These are phyloP conservation scores for Moringa oleifera DNA, from an alignment of 345 rosid genomes.

Conservation along the genomic window DNA sequence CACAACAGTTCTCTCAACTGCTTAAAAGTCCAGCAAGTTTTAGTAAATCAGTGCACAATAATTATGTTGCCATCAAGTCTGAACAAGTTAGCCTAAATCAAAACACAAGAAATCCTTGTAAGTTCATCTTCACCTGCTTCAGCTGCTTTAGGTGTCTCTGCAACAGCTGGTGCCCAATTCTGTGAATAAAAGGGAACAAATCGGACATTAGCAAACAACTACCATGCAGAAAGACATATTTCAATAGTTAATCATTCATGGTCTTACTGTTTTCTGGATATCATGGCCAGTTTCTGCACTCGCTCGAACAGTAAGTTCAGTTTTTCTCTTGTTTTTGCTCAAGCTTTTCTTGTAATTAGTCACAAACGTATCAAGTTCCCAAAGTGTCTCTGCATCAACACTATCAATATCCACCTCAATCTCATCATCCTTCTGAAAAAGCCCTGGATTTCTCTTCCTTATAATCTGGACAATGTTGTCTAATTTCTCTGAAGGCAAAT, in stretches of 20 bases:
- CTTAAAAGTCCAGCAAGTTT: slow-evolving; percentile 9
- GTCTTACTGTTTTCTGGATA: slow-evolving; percentile 52
- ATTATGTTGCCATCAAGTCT: not conserved
- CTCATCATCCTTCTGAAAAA: slow-evolving; percentile 80
- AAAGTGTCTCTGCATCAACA: slow-evolving; percentile 94
- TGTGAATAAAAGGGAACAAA: slow-evolving; percentile 36
- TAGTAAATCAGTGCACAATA: slow-evolving; percentile 1
- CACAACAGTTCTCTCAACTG: slow-evolving; percentile 55
- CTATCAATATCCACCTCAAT: slow-evolving; percentile 96
- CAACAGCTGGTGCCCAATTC: slow-evolving; percentile 45
- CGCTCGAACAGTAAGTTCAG: slow-evolving; percentile 81
- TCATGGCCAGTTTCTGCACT: slow-evolving; percentile 60
- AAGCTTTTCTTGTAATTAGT: slow-evolving; percentile 92
- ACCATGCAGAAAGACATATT: too few relatives aligned
- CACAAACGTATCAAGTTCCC: slow-evolving; percentile 98
- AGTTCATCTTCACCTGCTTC: slow-evolving; percentile 50
- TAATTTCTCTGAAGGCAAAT: slow-evolving; percentile 85
- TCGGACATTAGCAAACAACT: not conserved
- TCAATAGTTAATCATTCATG: not conserved
- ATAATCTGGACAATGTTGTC: slow-evolving; percentile 92
- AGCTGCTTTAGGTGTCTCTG: slow-evolving; percentile 45
- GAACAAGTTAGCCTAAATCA: not conserved
- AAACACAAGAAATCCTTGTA: slow-evolving; percentile 2
- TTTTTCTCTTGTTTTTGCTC: slow-evolving; percentile 96
- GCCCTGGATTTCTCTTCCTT: slow-evolving; percentile 84